Base-by-base conservation (phyloP, 2,329 filamentous ascomycete genomes). In the Pseudogymnoascus verrucosus region DNA sequence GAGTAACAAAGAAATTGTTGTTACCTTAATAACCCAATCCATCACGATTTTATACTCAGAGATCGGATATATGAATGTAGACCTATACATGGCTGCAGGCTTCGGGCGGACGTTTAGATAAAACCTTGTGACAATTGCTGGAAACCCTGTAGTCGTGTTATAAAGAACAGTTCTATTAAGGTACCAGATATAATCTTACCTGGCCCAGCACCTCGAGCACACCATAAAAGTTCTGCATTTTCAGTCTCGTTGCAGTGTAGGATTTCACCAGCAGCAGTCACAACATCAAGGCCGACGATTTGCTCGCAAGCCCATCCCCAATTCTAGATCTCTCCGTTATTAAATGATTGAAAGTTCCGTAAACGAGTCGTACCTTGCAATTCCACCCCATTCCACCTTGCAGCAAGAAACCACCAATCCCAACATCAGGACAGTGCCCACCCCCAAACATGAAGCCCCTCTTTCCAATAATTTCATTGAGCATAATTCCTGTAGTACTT, bases 301-400 rank as follows among this genome's bases (percentile, higher is more conserved):
- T 68, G 60, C 60, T 70, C 66, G 60, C 81, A 84, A 0, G 80
- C 80, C 78, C 80, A 83, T 0, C 82, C 82, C 81, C 81, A 84
- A 65, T 79, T 81, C 79, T 80, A 61, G 10, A 47, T 47, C 19
- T 5, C 19, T 14, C 40, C 11, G 42, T 47, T 5, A 47, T 23
- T 14, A 31, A 39, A 47, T 23, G 42, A 47, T 23, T 47, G 42
- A 14, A 21, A 3, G 19, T 23, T 47, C 19, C 21, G 14, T 14
- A 21, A 57, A 57, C 19, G 26, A 31, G 3, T 69, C 75, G 63
- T 65, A 80, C 79, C 70, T 77, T 79, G 67, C 79, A 82, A 67
- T 83, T 83, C 82, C 82, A 85, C 0, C 82, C 82, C 80, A 84
- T 83, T 1, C 82, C 82, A 0, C 82, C 82, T 67, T 84, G 81